Percentiles rank a stretch among this genome's conserved stretches.
phyloP scores from a whole-genome alignment of 1,284 basidiomycete species.

The Microstroma glucosiphilum region DNA sequence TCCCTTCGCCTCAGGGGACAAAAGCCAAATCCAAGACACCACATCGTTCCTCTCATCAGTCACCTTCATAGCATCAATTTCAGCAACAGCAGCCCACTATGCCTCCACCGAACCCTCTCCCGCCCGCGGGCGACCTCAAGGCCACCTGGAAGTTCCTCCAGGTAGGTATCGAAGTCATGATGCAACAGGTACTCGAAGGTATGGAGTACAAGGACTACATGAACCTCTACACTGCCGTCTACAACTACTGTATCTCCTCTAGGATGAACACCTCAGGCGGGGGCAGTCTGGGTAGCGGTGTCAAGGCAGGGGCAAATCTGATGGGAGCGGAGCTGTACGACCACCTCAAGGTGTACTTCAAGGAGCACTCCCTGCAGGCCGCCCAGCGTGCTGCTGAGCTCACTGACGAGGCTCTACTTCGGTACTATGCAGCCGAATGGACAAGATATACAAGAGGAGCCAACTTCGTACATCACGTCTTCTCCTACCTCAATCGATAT shows the following conservation, averaged over 20 bases:
- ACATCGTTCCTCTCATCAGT: too few species aligned
- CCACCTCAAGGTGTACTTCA: conserved; percentile 77
- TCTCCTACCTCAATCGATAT: conserved; percentile 94
- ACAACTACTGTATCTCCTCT: conserved; percentile 79
- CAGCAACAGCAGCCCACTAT: neutral
- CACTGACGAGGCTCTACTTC: conserved; percentile 78
- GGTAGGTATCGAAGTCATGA: conserved; percentile 62
- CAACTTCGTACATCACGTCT: conserved; percentile 74
- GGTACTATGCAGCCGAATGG: conserved; percentile 90
- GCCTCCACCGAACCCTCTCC: neutral
- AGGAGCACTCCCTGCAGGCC: conserved; percentile 54
- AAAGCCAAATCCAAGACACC: too few species aligned
- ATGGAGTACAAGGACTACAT: conserved; percentile 90
- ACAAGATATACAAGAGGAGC: conserved; percentile 93
- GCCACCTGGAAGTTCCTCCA: conserved; percentile 85
- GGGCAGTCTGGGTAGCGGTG: neutral
- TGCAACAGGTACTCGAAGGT: conserved; percentile 63
- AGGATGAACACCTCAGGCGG: conserved; percentile 11
- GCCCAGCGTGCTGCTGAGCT: conserved; percentile 68
- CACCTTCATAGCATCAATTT: too few species aligned
- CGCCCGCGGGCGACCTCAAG: conserved; percentile 54
- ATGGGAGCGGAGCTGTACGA: conserved; percentile 93
- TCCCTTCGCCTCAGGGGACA: too few species aligned
- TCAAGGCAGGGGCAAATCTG: conserved; percentile 67
- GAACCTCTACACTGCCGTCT: conserved; percentile 77